Conservation (phyloP, 2,329 filamentous ascomycete species). For the Alternaria alternata region DNA sequence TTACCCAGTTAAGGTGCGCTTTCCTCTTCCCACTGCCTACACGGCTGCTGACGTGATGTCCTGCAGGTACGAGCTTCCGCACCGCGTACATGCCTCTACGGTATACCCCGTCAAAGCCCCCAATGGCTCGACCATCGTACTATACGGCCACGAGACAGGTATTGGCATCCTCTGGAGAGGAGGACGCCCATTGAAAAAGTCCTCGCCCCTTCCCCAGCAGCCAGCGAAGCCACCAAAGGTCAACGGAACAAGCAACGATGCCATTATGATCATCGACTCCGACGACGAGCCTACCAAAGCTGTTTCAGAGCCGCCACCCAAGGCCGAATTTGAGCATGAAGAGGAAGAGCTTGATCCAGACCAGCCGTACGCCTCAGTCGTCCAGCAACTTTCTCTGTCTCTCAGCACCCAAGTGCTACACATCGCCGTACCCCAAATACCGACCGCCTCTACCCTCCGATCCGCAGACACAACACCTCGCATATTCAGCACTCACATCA, state of each 20-base stretch:
- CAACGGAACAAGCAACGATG: slow-evolving; percentile 55
- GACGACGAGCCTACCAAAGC: slow-evolving; percentile 57
- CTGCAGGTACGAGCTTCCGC: slow-evolving; percentile 67
- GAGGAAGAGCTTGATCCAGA: slow-evolving; percentile 67
- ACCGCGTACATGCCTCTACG: slow-evolving; percentile 64
- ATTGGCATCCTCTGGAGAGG: slow-evolving; percentile 68
- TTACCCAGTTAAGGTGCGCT: slow-evolving; percentile 42
- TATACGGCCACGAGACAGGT: slow-evolving; percentile 67
- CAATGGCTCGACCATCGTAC: slow-evolving; percentile 68
- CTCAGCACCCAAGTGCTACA: slow-evolving; percentile 63
- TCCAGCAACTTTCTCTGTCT: slow-evolving; percentile 64
- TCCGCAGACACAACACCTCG: slow-evolving; percentile 53
- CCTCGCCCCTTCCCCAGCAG: slow-evolving; percentile 34
- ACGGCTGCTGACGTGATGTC: slow-evolving; percentile 16
- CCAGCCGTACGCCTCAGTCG: slow-evolving; percentile 62
- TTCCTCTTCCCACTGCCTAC: neutral
- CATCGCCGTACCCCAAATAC: slow-evolving; percentile 59
- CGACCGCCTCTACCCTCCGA: slow-evolving; percentile 40
- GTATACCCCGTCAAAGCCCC: slow-evolving; percentile 66
- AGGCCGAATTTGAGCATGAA: slow-evolving; percentile 60
- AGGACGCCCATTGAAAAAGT: slow-evolving; percentile 58
- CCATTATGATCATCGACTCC: slow-evolving; percentile 64
- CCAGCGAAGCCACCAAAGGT: slow-evolving; percentile 47
- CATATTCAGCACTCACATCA: slow-evolving; percentile 60
- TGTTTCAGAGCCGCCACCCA: slow-evolving; percentile 26